Base-by-base conservation (phyloP, 1,139 yeast species). In the Pneumocystis canis region DNA sequence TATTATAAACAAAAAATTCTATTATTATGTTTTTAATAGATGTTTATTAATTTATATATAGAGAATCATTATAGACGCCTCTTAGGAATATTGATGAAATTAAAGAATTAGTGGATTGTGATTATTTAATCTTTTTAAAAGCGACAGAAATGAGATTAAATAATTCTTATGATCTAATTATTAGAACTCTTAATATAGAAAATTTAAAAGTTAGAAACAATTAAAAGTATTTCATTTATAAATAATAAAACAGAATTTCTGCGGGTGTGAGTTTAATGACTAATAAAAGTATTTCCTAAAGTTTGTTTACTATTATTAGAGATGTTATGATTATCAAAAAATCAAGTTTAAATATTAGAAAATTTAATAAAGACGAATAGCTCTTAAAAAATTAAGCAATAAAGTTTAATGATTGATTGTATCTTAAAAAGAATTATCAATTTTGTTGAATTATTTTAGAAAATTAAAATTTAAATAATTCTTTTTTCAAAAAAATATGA, bases 31-130 rank as follows among this genome's bases (percentile, higher is more conserved):
- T 37, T 37, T 16, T 37, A 37, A 2, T 37, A 7, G 5, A 11
- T 6, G 16, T 37, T 37, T 37, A 16, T 14, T 37, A 37, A 37
- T 16, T 14, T 16, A 37, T 37, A 16, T 37, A n/a, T 82, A 92
- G 73, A 92, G 98, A 77, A 90, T 92, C 76, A 98, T 92, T 74
- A 92, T 92, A 98, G 99, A 98, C 78, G 99, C 99, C 67, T 90
- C 97, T 66, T 90, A 90, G 99, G 85, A 94, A 90, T 82, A 79
- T 81, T 69, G 97, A 94, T 70, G 98, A 92, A 80, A 89, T 92
- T 79, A 87, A 85, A 79, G 96, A 95, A 71, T 82, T 92, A 72
- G 97, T 98, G 68, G 99, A 98, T 77, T 87, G 89, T 75, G 99
- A 92, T 77, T 94, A 79, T 83, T 82, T 92, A 79, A 92, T n/a